Evolutionary conservation across 768 basidiomycete genomes (phyloP).

Genomic region (Podaxis sp.): DNA sequence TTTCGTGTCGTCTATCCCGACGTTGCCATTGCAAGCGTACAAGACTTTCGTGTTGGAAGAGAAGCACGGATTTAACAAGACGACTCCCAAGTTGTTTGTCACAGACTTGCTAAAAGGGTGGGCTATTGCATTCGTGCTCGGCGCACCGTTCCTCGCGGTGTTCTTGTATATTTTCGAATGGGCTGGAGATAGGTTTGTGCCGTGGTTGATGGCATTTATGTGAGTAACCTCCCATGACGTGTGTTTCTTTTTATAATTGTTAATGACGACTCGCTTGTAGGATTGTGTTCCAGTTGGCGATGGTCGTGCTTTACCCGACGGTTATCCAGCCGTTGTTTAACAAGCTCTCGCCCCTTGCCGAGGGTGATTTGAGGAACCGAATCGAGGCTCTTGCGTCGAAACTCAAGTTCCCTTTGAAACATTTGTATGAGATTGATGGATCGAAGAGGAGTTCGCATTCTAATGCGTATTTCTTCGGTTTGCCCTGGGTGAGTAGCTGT

Average conservation of each 20-base stretch:
- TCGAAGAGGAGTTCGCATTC: conserved; percentile 94
- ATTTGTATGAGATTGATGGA: conserved; percentile 96
- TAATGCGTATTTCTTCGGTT: conserved; percentile 98
- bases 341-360: conserved; percentile 84
- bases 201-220: conserved; percentile 94
- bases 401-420: conserved; percentile 91
- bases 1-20: conserved; percentile 63
- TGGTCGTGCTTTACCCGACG: conserved; percentile 82
- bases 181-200: conserved; percentile 92
- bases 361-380: conserved; percentile 73
- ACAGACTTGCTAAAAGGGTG: conserved; percentile 81
- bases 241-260: neutral
- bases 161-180: conserved; percentile 91
- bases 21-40: conserved; percentile 78
- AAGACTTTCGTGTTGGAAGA: conserved; percentile 93
- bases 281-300: conserved; percentile 77
- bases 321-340: conserved; percentile 97
- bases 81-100: conserved; percentile 71
- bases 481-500: conserved; percentile 73
- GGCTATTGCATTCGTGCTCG: conserved; percentile 67
- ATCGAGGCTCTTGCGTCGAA: conserved; percentile 77
- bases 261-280: conserved; percentile 35
- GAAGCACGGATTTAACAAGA: conserved; percentile 97
- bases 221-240: conserved; percentile 35
- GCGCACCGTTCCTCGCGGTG: conserved; percentile 81